Evolutionary conservation across 768 basidiomycete species (phyloP).

Genomic region (Leucocoprinus sp.): DNA sequence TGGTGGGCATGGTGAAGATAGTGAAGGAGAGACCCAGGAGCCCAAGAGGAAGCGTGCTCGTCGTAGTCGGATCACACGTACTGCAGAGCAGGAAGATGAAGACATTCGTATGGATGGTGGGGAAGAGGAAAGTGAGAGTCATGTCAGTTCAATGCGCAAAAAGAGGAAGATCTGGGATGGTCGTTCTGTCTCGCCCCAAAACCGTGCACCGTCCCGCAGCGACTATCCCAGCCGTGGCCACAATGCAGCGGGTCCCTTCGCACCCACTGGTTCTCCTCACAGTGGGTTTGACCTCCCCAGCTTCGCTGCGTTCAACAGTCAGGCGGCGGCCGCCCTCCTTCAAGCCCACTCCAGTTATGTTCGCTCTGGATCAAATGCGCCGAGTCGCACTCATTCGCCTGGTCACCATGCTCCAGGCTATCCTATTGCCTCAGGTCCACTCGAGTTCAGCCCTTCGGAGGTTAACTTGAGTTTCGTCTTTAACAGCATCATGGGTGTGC

Average conservation of each 20-base stretch:
- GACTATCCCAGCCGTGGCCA: constrained; percentile 9
- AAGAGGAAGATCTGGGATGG: constrained; percentile 19
- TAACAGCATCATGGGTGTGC: constrained; percentile 27
- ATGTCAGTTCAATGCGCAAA: constrained; percentile 12
- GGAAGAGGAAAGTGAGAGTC: constrained; percentile 23
- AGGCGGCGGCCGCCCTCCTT: constrained; percentile 24
- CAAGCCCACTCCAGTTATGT: constrained; percentile 48
- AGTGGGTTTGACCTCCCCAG: constrained; percentile 61
- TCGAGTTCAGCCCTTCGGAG: constrained; percentile 21
- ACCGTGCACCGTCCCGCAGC: constrained; percentile 25
- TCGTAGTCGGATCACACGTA: constrained; percentile 22
- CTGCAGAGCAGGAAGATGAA: constrained; percentile 28
- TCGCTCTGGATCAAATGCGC: constrained; percentile 56
- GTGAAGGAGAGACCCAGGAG: constrained; percentile 39
- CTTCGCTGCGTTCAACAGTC: constrained; percentile 32
- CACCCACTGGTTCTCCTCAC: constrained; percentile 13
- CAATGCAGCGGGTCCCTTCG: constrained; percentile 6
- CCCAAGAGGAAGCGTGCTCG: constrained; percentile 55
- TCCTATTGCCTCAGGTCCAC: constrained; percentile 18
- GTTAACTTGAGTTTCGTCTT: constrained; percentile 25
- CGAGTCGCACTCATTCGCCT: constrained; percentile 69
- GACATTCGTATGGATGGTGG: constrained; percentile 46
- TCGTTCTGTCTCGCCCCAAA: constrained; percentile 25
- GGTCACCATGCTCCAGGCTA: constrained; percentile 33
- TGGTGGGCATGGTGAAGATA: constrained; percentile 26